Evolutionary conservation across 2,329 filamentous ascomycete species (phyloP).

Genomic region (Thielaviopsis ethacetica): DNA sequence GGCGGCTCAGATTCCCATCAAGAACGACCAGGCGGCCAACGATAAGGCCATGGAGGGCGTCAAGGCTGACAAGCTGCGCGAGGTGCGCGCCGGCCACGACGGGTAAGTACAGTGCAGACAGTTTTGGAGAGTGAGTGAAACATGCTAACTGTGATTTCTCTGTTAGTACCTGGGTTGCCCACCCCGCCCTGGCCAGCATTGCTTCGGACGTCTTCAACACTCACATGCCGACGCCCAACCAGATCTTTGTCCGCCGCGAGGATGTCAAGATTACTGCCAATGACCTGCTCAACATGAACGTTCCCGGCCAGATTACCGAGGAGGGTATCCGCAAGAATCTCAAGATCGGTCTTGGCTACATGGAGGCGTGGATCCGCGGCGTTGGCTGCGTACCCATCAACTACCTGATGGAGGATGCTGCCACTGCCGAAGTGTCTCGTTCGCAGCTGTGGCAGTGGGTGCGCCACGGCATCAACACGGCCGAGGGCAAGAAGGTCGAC

Average conservation of each 20-base stretch:
- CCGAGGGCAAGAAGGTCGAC: conserved; percentile 82
- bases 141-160: conserved; percentile 1
- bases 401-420: conserved; percentile 95
- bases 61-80: conserved; percentile 86
- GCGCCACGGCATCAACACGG: conserved; percentile 53
- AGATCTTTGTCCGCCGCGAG: conserved; percentile 79
- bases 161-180: conserved; percentile 73
- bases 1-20: conserved; percentile 98
- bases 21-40: conserved; percentile 80
- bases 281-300: conserved; percentile 95
- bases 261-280: conserved; percentile 75
- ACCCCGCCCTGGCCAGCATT: conserved; percentile 78
- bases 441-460: conserved; percentile 97
- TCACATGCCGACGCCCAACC: conserved; percentile 97
- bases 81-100: conserved; percentile 89
- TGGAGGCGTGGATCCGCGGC: conserved; percentile 95
- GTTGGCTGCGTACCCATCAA: conserved; percentile 96
- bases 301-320: conserved; percentile 82
- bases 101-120: conserved; percentile 22
- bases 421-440: conserved; percentile 88
- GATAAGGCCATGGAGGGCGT: conserved; percentile 89
- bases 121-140: background rate
- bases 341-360: conserved; percentile 90
- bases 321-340: conserved; percentile 95
- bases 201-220: conserved; percentile 91